These are phyloP conservation scores for Dioscorea cayenensis DNA, from an alignment of 116 monocot species.

Conservation along the genomic window DNA sequence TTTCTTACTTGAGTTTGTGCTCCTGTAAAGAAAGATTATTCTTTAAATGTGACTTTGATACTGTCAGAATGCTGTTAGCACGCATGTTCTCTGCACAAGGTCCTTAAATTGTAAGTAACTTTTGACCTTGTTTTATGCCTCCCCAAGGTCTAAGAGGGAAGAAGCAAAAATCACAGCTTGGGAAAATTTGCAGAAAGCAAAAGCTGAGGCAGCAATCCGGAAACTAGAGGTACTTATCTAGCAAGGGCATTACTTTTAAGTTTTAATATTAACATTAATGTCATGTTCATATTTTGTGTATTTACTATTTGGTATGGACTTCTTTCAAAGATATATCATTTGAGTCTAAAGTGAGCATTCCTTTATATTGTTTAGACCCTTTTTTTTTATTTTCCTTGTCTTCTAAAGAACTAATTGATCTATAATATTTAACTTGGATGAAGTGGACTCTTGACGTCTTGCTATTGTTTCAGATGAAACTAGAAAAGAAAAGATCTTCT, in stretches of 20 bases:
- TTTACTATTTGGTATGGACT: too few species aligned
- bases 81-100: background rate
- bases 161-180: conserved; percentile 86
- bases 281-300: background rate
- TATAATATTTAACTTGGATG: background rate
- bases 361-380: too few species aligned
- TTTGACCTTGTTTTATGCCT: background rate
- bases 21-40: background rate
- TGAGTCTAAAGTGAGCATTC: background rate
- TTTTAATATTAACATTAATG: background rate
- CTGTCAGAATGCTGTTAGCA: background rate
- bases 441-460: background rate
- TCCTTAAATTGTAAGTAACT: background rate
- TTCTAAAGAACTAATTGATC: background rate
- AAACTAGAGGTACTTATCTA: conserved; percentile 63
- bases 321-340: background rate
- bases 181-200: conserved; percentile 85
- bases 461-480: conserved; percentile 52
- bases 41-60: background rate
- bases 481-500: conserved; percentile 70
- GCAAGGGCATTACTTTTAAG: background rate
- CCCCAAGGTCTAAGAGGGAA: conserved; percentile 53
- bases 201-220: conserved; percentile 77
- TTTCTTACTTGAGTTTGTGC: background rate
- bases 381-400: background rate